These are phyloP conservation scores for Nannizziopsis arthrosporioides DNA, from an alignment of 2,329 filamentous ascomycete species.

Conservation along the genomic window DNA sequence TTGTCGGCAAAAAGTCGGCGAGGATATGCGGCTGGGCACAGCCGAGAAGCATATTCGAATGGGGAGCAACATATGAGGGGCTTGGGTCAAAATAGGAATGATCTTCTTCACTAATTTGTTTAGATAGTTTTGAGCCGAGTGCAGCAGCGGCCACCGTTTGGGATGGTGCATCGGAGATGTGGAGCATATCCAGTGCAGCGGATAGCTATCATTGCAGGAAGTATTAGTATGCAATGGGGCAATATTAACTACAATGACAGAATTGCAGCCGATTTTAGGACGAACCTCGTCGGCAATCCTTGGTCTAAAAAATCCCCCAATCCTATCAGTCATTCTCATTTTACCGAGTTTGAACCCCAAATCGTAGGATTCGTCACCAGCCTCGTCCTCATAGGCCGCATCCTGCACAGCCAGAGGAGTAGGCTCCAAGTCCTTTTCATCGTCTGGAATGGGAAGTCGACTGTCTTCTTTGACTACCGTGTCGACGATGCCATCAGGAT, in stretches of 20 bases:
- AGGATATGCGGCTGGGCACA: slow-evolving; percentile 40
- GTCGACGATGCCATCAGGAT: slow-evolving; percentile 30
- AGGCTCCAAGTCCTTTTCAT: slow-evolving; percentile 49
- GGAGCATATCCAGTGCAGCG: slow-evolving; percentile 1
- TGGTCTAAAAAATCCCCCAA: slow-evolving; percentile 61
- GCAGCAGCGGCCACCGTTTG: not conserved
- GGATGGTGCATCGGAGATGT: not conserved
- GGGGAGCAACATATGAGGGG: slow-evolving; percentile 54
- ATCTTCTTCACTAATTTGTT: not conserved
- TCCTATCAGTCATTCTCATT: slow-evolving; percentile 60
- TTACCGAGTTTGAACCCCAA: slow-evolving; percentile 60
- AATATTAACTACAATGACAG: not conserved
- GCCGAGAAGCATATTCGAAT: slow-evolving; percentile 55
- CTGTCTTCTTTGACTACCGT: slow-evolving; percentile 42
- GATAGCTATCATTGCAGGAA: not conserved
- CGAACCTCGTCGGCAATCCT: slow-evolving; percentile 58
- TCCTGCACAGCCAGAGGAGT: slow-evolving; percentile 53
- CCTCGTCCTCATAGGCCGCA: slow-evolving; percentile 55
- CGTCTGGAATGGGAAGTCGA: slow-evolving; percentile 34
- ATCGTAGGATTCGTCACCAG: slow-evolving; percentile 57
- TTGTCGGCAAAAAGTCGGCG: slow-evolving; percentile 50
- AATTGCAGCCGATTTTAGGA: not conserved
- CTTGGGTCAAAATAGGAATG: slow-evolving; percentile 50
- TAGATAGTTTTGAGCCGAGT: not conserved
- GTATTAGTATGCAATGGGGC: not conserved